Evolutionary conservation across 768 basidiomycete species (phyloP), one percentile per base, ranked within the genome.

Genomic region (Lentinula raphanica): DNA sequence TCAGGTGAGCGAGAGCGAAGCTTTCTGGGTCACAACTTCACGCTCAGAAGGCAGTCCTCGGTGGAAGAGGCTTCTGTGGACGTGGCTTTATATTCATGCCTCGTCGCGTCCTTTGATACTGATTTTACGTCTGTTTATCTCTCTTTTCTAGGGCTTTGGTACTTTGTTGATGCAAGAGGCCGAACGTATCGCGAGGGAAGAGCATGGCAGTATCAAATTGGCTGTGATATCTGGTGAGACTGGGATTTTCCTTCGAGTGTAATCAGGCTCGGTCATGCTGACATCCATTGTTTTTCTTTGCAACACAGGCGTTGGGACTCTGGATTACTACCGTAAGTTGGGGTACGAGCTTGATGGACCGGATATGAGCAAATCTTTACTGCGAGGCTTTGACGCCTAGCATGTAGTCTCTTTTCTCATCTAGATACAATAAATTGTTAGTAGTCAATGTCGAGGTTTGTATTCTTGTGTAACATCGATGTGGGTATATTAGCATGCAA

Each of bases 141-240:
- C 54, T 40, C 48, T 45, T 63, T 60, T 63, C 39, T 68, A 95
- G 84, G 97, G 97, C 7, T 98, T 98, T 70, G 97, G 97, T 12
- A 97, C 94, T 29, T 71, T 98, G 61, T 74, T 99, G 61, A 99
- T 99, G 97, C 97, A 99, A 69, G 97, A 99, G 74, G 97, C 97
- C 8, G 97, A 98, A 71, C 82, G 96, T 65, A 98, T 99, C 77
- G 94, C 97, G 25, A 78, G 88, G 63, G 96, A 98, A 66, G 97
- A 99, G 69, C 97, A 99, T 66, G 96, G 92, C 19, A 98, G 94
- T 70, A 78, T 89, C 60, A 95, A 98, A 73, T 74, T 99, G 32
- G 97, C 90, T n/a, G 96, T 99, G 59, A 99, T 99, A 63, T 95
- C 94, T 38, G 94, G 92, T 85, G 62, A 66, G 86, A 27, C 29